phyloP scores from a whole-genome alignment of 257 asterid genomes.

The Solanum arcanum region DNA sequence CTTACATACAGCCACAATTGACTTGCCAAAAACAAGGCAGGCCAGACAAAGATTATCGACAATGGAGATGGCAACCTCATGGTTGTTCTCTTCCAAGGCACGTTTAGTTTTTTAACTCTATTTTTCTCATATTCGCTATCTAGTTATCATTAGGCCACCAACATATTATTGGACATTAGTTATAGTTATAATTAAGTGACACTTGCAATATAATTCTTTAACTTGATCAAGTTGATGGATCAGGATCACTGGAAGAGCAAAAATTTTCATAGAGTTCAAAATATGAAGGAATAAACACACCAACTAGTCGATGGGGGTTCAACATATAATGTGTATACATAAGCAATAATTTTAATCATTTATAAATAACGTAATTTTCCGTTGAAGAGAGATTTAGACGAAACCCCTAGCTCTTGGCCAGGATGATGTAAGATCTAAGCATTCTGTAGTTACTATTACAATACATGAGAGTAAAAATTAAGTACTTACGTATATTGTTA shows the following conservation, averaged over 20 bases:
- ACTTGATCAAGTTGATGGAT: not conserved
- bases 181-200: not conserved
- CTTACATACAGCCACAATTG: conserved; percentile 39
- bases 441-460: not conserved
- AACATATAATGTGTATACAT: too few relatives aligned
- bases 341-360: too few relatives aligned
- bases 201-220: not conserved
- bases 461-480: not conserved
- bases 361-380: too few relatives aligned
- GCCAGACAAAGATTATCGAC: conserved; percentile 40
- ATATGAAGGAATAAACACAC: too few relatives aligned
- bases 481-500: not conserved
- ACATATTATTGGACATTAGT: not conserved
- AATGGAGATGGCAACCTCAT: conserved; percentile 84
- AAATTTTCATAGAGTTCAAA: too few relatives aligned
- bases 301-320: too few relatives aligned
- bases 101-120: not conserved
- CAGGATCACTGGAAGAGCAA: not conserved
- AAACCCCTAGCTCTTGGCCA: not conserved
- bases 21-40: conserved; percentile 56
- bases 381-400: too few relatives aligned
- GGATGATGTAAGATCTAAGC: not conserved
- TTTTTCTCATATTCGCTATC: not conserved
- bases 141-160: not conserved
- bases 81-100: conserved; percentile 60